Percentiles rank a stretch among this genome's conserved stretches.
Conservation (phyloP, 1,284 basidiomycete species). For the Heterobasidion irregulare region DNA sequence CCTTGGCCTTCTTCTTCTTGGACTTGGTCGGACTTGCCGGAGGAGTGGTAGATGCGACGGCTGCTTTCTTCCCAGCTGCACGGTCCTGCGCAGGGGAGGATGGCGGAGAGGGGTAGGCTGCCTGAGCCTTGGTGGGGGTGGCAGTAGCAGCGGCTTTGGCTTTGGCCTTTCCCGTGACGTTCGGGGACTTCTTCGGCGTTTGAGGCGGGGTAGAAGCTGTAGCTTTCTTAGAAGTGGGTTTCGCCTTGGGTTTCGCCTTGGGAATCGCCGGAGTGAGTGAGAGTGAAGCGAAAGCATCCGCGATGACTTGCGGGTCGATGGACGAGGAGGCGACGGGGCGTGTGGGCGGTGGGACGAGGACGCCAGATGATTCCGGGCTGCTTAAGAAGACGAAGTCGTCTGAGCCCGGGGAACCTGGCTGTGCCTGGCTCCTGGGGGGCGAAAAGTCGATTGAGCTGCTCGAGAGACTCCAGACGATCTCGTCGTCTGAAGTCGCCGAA, state of each 20-base stretch:
- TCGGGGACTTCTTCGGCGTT: neutral
- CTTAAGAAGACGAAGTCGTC: conserved; percentile 13
- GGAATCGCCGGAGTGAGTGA: conserved; percentile 10
- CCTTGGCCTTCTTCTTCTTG: conserved; percentile 13
- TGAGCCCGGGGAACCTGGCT: conserved; percentile 8
- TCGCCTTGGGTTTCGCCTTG: conserved; percentile 1
- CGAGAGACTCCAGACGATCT: conserved; percentile 38
- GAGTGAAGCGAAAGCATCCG: conserved; percentile 16
- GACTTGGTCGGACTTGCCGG: conserved; percentile 7
- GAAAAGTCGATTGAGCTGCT: conserved; percentile 5
- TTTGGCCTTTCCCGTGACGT: neutral
- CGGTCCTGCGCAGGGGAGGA: conserved; percentile 8
- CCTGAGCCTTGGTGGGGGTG: neutral
- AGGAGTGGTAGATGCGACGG: conserved; percentile 3
- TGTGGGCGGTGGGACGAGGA: neutral
- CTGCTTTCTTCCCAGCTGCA: neutral
- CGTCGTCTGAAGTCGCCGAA: conserved; percentile 37
- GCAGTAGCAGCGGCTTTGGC: neutral
- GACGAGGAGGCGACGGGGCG: neutral
- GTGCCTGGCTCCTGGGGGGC: neutral
- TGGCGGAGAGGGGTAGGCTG: conserved; percentile 7
- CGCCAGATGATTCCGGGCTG: conserved; percentile 5
- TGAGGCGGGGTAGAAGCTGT: neutral
- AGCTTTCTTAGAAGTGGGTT: neutral
- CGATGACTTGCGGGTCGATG: conserved; percentile 10